These are phyloP conservation scores for Colletotrichum gigasporum DNA, from an alignment of 2,329 filamentous ascomycete genomes.

Conservation along the genomic window DNA sequence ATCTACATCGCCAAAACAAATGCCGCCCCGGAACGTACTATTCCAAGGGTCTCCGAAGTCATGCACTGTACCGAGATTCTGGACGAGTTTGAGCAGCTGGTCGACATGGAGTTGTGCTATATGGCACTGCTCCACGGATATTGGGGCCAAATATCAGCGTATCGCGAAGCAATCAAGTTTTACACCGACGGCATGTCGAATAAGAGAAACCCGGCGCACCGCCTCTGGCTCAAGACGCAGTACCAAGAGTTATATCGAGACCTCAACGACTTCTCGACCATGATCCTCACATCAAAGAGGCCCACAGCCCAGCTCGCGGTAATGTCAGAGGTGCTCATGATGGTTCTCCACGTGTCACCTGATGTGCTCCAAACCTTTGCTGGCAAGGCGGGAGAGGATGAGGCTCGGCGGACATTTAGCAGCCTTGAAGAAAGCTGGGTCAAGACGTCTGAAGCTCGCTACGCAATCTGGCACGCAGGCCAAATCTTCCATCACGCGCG, in stretches of 20 bases:
- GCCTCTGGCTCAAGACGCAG: slow-evolving; percentile 41
- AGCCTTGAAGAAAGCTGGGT: slow-evolving; percentile 46
- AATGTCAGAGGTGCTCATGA: slow-evolving; percentile 29
- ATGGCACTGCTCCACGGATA: slow-evolving; percentile 40
- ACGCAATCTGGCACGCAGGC: slow-evolving; percentile 41
- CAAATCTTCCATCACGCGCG: slow-evolving; percentile 38
- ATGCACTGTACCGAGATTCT: slow-evolving; percentile 31
- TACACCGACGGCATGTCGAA: slow-evolving; percentile 32
- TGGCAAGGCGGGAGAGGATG: slow-evolving; percentile 50
- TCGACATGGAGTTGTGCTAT: slow-evolving; percentile 43
- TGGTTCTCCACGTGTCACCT: slow-evolving; percentile 49
- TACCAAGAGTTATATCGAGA: slow-evolving; percentile 43
- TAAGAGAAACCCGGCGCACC: slow-evolving; percentile 32
- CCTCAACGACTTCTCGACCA: slow-evolving; percentile 37
- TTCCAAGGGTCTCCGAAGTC: slow-evolving; percentile 21
- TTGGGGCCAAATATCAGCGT: slow-evolving; percentile 43
- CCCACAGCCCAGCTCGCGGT: slow-evolving; percentile 26
- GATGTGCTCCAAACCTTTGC: slow-evolving; percentile 53
- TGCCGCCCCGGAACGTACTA: slow-evolving; percentile 4
- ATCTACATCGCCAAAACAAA: slow-evolving; percentile 24
- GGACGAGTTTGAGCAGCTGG: slow-evolving; percentile 29
- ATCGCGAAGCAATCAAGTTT: slow-evolving; percentile 42
- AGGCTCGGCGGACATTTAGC: slow-evolving; percentile 44
- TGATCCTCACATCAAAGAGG: slow-evolving; percentile 29
- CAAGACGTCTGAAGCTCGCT: slow-evolving; percentile 43